Base-by-base conservation (phyloP, 441 rosid species). In the Flueggea neowawraea region DNA sequence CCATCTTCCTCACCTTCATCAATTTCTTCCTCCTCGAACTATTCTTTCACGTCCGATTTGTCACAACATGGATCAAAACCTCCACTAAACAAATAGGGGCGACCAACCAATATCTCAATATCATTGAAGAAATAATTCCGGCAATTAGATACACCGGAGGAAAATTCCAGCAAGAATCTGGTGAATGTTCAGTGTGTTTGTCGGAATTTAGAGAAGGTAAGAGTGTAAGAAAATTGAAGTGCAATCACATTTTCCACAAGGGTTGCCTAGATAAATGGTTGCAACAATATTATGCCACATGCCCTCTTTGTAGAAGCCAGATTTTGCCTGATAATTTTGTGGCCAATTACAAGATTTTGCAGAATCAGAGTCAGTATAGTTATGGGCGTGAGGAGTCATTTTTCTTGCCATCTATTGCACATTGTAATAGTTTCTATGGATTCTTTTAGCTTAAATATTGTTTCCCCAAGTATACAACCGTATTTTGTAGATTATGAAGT, bases 221-320 rank as follows among this genome's bases (percentile, higher is more conserved):
- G 16, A 72, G 57, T 31, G 74, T 80, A 8, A 66, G 87, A 61
- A 66, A 50, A 8, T 58, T 84, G 58, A 67, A 60, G 58, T 80
- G 84, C 57, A 59, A 74, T 14, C 87, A 84, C 49, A 51, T 62
- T 17, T 84, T 80, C 62, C 90, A 84, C 52, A 82, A 59, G 72
- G 85, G 69, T 48, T 84, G 90, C 55, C 45, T 84, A 8, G 87
- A 84, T 68, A 51, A 14, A 60, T 84, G 90, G 87, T 57, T 84
- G 32, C 72, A 66, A 36, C 78, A 69, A 10, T 67, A 54, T 44
- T 61, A 57, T 65, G 79, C 73, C 6, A 80, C 80, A 2, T 84
- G 90, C 51, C 90, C 85, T 5, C 79, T 84, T 48, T 84, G 90
- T 63, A 58, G 87, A 71, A 64, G 59, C 11, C 68, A 60, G 61